Conservation (phyloP, 371 early-diverging fungal species). For the Apophysomyces trapeziformis region DNA sequence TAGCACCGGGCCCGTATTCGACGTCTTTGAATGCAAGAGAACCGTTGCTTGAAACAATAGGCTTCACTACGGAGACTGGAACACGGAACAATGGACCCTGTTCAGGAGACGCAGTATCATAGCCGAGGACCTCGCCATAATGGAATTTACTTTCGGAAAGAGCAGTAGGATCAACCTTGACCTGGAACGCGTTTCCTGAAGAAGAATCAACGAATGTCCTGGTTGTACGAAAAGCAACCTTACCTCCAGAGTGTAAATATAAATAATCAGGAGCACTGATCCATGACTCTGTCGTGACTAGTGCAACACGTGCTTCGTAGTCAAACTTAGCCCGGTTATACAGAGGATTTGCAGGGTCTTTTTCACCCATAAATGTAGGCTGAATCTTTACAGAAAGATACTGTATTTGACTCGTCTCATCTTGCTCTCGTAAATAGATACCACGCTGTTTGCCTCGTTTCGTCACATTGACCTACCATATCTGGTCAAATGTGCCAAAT, state of each 20-base stretch:
- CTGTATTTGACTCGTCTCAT: slow-evolving; percentile 72
- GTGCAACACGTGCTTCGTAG: slow-evolving; percentile 81
- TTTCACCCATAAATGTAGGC: slow-evolving; percentile 80
- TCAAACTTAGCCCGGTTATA: slow-evolving; percentile 69
- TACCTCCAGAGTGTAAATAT: slow-evolving; percentile 70
- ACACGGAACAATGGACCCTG: slow-evolving; percentile 84
- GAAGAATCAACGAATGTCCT: neutral
- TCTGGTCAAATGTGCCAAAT: neutral
- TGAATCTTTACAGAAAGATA: slow-evolving; percentile 61
- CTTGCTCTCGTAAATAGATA: slow-evolving; percentile 83
- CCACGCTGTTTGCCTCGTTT: slow-evolving; percentile 67
- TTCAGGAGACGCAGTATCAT: slow-evolving; percentile 74
- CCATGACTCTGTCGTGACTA: slow-evolving; percentile 78
- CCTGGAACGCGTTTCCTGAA: slow-evolving; percentile 65
- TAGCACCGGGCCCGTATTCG: slow-evolving; percentile 77
- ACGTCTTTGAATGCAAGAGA: slow-evolving; percentile 60
- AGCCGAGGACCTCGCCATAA: slow-evolving; percentile 78
- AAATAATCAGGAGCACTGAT: slow-evolving; percentile 81
- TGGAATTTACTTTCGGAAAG: slow-evolving; percentile 80
- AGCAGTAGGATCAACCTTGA: slow-evolving; percentile 82
- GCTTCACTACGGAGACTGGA: slow-evolving; percentile 93
- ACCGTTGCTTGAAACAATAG: slow-evolving; percentile 54
- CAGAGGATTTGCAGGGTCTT: slow-evolving; percentile 62
- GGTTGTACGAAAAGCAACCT: neutral
- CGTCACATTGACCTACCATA: slow-evolving; percentile 29